Conservation (phyloP, 2,329 filamentous ascomycete genomes). For the Chaetomium strumarium region DNA sequence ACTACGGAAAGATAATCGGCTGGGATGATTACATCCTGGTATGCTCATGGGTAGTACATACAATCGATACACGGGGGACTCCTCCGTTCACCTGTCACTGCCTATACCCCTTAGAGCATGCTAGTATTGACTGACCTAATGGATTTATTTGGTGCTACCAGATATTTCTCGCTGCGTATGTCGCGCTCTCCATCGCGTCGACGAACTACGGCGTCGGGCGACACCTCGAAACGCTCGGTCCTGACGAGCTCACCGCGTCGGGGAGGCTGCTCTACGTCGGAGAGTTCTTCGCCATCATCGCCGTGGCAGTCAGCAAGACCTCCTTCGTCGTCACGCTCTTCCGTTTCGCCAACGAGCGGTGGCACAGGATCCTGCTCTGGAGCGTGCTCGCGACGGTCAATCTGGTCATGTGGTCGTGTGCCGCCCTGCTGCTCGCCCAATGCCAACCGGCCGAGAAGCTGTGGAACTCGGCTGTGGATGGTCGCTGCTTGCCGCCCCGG, state of each 20-base stretch:
- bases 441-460: background rate
- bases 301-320: constrained; percentile 31
- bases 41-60: background rate
- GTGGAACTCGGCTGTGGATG: background rate
- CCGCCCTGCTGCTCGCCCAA: background rate
- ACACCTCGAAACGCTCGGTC: background rate
- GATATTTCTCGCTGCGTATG: background rate
- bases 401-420: background rate
- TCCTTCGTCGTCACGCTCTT: constrained; percentile 31
- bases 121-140: no score
- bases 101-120: no score
- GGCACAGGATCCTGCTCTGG: background rate
- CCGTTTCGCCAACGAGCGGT: background rate
- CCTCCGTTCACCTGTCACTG: no score
- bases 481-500: background rate
- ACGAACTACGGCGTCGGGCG: background rate
- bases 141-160: no score
- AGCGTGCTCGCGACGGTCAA: background rate
- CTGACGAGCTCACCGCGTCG: background rate
- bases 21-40: background rate
- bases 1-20: background rate
- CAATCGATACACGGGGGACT: no score
- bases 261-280: background rate
- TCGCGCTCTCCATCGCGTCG: background rate
- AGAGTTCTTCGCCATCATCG: constrained; percentile 28